These are phyloP conservation scores for Candida anutae DNA, from an alignment of 1,139 yeast species.

Conservation along the genomic window DNA sequence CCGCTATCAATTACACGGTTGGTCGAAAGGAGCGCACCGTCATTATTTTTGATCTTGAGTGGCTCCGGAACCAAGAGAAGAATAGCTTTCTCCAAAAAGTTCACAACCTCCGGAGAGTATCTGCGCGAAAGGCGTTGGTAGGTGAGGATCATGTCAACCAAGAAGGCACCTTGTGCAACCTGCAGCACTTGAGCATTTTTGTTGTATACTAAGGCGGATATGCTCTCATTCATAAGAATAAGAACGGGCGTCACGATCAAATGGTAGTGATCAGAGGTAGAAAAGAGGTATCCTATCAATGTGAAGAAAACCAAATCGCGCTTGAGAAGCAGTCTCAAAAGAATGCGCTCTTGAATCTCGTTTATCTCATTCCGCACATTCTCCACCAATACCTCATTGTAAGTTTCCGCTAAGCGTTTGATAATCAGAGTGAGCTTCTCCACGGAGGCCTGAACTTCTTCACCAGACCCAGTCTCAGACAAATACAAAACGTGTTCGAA, in stretches of 20 bases:
- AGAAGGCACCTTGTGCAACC: constrained; percentile 42
- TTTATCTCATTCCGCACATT: constrained; percentile 24
- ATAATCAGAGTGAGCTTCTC: constrained; percentile 44
- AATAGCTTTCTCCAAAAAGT: constrained; percentile 50
- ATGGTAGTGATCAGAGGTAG: constrained; percentile 95
- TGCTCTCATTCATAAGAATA: constrained; percentile 62
- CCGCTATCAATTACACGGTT: constrained; percentile 7
- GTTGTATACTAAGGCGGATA: constrained; percentile 24
- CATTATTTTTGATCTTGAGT: constrained; percentile 7
- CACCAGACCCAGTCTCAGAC: constrained; percentile 21
- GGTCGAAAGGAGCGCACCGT: constrained; percentile 4
- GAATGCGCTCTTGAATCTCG: constrained; percentile 43
- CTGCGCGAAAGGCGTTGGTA: constrained; percentile 80
- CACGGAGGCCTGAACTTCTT: constrained; percentile 11
- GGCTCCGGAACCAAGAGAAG: constrained; percentile 40
- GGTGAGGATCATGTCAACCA: constrained; percentile 56
- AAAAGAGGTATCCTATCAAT: constrained; percentile 68
- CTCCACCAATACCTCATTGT: constrained; percentile 56
- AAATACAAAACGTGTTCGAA: constrained; percentile 55
- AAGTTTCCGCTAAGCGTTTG: constrained; percentile 56
- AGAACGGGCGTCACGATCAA: constrained; percentile 80
- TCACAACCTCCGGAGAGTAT: constrained; percentile 69
- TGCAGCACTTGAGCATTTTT: constrained; percentile 42
- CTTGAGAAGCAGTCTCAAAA: constrained; percentile 10
- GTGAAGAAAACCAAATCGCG: constrained; percentile 63